Evolutionary conservation across 2,329 filamentous ascomycete genomes (phyloP).

Genomic region (Colletotrichum musae): DNA sequence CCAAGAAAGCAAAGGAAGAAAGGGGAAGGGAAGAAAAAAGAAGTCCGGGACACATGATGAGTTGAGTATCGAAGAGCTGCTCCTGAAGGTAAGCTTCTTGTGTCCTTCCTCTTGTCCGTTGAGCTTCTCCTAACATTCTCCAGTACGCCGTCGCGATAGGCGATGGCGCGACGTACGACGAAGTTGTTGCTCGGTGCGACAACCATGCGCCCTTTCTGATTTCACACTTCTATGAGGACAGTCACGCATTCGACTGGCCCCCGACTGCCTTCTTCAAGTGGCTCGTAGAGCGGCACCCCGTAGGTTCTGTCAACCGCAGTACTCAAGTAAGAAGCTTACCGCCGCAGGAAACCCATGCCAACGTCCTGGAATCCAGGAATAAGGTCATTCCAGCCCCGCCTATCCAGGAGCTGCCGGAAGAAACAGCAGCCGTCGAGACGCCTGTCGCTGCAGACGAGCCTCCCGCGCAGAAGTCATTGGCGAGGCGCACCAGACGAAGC

Average conservation of each 20-base stretch:
- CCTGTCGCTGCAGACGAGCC: slow-evolving; percentile 27
- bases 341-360: slow-evolving; percentile 27
- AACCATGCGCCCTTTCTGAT: slow-evolving; percentile 68
- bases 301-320: slow-evolving; percentile 46
- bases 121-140: slow-evolving; percentile 9
- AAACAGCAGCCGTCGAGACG: not conserved
- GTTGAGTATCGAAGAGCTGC: slow-evolving; percentile 39
- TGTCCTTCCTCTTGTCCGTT: not conserved
- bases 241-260: slow-evolving; percentile 59
- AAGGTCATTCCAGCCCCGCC: slow-evolving; percentile 7
- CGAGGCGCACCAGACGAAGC: slow-evolving; percentile 19
- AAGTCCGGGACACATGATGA: slow-evolving; percentile 14
- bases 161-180: slow-evolving; percentile 65
- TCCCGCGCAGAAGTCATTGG: slow-evolving; percentile 31
- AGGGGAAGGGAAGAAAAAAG: slow-evolving; percentile 47
- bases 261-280: slow-evolving; percentile 64
- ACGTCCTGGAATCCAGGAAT: slow-evolving; percentile 27
- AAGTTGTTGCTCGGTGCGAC: slow-evolving; percentile 62
- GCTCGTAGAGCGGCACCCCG: slow-evolving; percentile 58
- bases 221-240: slow-evolving; percentile 61
- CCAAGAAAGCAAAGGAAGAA: slow-evolving; percentile 50
- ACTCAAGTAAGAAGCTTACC: not conserved
- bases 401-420: not conserved
- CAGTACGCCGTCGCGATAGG: slow-evolving; percentile 68
- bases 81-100: slow-evolving; percentile 51